Evolutionary conservation across 2,329 filamentous ascomycete species (phyloP), one percentile per base, ranked within the genome.

Genomic region (Pyricularia pennisetigena): DNA sequence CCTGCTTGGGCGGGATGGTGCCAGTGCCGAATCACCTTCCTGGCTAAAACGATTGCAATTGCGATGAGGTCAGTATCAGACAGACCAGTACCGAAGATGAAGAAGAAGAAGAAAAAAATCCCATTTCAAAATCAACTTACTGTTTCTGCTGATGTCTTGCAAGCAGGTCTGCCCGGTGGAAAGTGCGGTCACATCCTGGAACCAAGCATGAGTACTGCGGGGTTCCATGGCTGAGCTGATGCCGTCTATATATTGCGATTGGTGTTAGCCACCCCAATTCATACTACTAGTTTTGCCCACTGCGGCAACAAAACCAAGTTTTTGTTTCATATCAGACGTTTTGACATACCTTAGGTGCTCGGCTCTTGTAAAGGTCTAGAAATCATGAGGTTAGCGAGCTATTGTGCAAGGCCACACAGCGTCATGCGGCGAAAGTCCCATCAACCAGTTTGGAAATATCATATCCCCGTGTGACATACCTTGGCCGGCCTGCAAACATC

Each of bases 121-220:
- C 16, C 41, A n/a, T 7, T 49, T 16, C 20, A 49, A 49, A 20
- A 20, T n/a, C 20, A 20, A 77, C 80, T 74, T 74, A 85, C 82
- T 85, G 83, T 77, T 81, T 78, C 71, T 81, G 79, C 69, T 80
- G 75, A 72, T 89, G 86, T 59, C 86, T 83, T 29, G 84, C 80
- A 23, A 88, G 79, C 16, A 89, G 76, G 74, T 89, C 86, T 66
- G 82, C 81, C 68, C 86, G 81, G 70, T 88, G 83, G 71, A 89
- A 89, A 23, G 80, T 79, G 70, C 83, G 83, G 62, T 83, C 84
- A 73, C 86, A 89, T 49, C 83, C 82, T n/a, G 81, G 79, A 68
- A 82, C 80, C 4, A 76, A 79, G 70, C 86, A 89, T 54, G 77
- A 77, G 71, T 82, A 82, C 65, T 81, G 79, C 35, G 86, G 84